A percentile compares a stretch with the other conserved stretches of the same genome.
Conservation (phyloP, 164 flowering plant species). For the Houttuynia cordata region DNA sequence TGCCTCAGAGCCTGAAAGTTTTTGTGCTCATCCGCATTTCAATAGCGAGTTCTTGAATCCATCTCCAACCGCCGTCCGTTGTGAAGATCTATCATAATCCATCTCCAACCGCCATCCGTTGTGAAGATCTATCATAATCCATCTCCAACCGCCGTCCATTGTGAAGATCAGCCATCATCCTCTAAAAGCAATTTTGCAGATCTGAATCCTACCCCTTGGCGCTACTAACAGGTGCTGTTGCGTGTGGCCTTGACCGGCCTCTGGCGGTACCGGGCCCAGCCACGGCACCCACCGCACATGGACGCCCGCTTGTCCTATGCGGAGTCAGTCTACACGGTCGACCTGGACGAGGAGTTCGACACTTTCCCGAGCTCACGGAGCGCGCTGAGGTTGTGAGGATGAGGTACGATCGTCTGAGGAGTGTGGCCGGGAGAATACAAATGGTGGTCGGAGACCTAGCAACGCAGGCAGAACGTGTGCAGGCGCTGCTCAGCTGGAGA, state of each 20-base stretch:
- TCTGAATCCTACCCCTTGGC: too few relatives aligned
- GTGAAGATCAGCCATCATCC: too few relatives aligned
- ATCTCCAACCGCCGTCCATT: too few relatives aligned
- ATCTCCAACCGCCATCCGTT: too few relatives aligned
- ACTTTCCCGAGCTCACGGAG: conserved; percentile 20
- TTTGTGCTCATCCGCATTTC: too few relatives aligned
- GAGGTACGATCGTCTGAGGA: conserved; percentile 25
- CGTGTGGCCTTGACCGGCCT: conserved; percentile 12
- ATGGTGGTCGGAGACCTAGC: conserved; percentile 23
- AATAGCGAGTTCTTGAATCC: too few relatives aligned
- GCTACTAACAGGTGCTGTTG: conserved; percentile 8
- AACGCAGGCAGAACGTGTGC: conserved; percentile 19
- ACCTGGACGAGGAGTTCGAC: conserved; percentile 26
- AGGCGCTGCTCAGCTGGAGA: conserved; percentile 23
- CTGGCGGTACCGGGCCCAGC: conserved; percentile 14
- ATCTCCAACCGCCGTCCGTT: too few relatives aligned
- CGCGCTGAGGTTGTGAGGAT: conserved; percentile 17
- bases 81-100: too few relatives aligned
- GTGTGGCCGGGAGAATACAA: conserved; percentile 20
- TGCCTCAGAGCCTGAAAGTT: too few relatives aligned
- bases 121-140: too few relatives aligned
- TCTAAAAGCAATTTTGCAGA: too few relatives aligned
- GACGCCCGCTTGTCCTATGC: conserved; percentile 21
- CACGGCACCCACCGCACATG: conserved; percentile 22
- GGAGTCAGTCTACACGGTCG: conserved; percentile 15